A percentile compares a stretch with the other conserved stretches of the same genome.
Conservation (phyloP, 1,284 basidiomycete species). For the Exsudoporus floridanus region DNA sequence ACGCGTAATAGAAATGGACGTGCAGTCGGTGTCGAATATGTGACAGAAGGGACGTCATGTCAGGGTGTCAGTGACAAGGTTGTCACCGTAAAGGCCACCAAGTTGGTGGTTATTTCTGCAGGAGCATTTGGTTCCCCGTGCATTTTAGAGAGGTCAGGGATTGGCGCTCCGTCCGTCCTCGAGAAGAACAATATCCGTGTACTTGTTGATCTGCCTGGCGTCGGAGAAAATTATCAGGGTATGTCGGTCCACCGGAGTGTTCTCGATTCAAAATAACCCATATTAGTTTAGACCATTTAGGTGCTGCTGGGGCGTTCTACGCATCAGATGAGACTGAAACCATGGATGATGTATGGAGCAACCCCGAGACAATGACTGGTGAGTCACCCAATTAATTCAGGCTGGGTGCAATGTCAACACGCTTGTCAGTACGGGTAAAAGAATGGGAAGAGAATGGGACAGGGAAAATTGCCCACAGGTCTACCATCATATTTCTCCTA, state of each 20-base stretch:
- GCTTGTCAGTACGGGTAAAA: slow-evolving; percentile 37
- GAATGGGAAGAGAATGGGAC: slow-evolving; percentile 47
- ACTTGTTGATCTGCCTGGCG: too few species aligned
- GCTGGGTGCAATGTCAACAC: neutral
- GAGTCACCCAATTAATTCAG: slow-evolving; percentile 22
- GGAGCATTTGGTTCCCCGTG: too few species aligned
- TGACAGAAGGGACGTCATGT: slow-evolving; percentile 36
- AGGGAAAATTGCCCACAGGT: slow-evolving; percentile 55
- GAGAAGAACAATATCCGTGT: too few species aligned
- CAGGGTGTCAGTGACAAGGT: slow-evolving; percentile 23
- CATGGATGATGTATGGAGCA: slow-evolving; percentile 43
- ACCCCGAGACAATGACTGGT: slow-evolving; percentile 34
- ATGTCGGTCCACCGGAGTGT: too few species aligned
- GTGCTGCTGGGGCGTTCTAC: slow-evolving; percentile 37
- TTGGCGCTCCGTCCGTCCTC: too few species aligned
- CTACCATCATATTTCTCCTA: slow-evolving; percentile 3
- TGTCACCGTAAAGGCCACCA: slow-evolving; percentile 34
- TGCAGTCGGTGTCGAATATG: slow-evolving; percentile 59
- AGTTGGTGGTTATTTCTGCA: too few species aligned
- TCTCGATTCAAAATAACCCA: too few species aligned
- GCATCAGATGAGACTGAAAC: slow-evolving; percentile 44
- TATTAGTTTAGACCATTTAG: slow-evolving; percentile 43
- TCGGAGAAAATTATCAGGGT: too few species aligned
- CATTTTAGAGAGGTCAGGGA: too few species aligned
- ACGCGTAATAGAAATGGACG: slow-evolving; percentile 40